These are phyloP conservation scores for Chrysanthemum makinoi DNA, from an alignment of 129 eudicot genomes.

Conservation along the genomic window DNA sequence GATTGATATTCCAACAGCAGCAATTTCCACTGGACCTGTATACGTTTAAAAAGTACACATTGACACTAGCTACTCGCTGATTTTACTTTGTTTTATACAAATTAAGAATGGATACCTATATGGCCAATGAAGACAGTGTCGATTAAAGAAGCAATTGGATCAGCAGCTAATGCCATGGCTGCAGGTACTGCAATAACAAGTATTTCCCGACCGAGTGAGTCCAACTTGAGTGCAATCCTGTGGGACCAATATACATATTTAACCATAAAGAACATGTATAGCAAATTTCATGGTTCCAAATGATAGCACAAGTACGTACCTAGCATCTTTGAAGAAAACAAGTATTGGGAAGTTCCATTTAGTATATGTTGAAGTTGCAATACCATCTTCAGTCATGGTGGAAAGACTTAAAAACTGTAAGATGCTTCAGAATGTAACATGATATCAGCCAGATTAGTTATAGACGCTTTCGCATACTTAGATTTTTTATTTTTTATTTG, in stretches of 20 bases:
- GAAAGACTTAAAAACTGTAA: background rate
- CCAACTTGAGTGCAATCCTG: constrained; percentile 64
- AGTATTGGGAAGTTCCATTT: constrained; percentile 47
- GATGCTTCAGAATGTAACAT: background rate
- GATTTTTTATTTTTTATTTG: no score
- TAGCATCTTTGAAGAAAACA: constrained; percentile 56
- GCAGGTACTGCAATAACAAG: constrained; percentile 68
- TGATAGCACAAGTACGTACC: constrained; percentile 29
- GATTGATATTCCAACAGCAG: constrained; percentile 80
- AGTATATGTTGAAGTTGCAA: constrained; percentile 6
- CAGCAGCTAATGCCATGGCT: constrained; percentile 80
- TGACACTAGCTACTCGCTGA: background rate
- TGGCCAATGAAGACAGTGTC: constrained; percentile 75
- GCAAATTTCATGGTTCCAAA: background rate
- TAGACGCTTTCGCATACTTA: no score
- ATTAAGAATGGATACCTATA: constrained; percentile 38
- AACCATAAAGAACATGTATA: background rate
- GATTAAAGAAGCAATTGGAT: constrained; percentile 77
- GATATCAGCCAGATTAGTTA: no score
- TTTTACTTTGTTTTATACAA: background rate
- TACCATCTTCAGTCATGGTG: constrained; percentile 42
- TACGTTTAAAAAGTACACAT: background rate
- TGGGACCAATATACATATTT: background rate
- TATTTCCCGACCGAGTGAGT: constrained; percentile 63
- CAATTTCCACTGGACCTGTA: constrained; percentile 69